Base-by-base conservation (phyloP, 2,329 filamentous ascomycete genomes). In the Neofusicoccum laricinum region DNA sequence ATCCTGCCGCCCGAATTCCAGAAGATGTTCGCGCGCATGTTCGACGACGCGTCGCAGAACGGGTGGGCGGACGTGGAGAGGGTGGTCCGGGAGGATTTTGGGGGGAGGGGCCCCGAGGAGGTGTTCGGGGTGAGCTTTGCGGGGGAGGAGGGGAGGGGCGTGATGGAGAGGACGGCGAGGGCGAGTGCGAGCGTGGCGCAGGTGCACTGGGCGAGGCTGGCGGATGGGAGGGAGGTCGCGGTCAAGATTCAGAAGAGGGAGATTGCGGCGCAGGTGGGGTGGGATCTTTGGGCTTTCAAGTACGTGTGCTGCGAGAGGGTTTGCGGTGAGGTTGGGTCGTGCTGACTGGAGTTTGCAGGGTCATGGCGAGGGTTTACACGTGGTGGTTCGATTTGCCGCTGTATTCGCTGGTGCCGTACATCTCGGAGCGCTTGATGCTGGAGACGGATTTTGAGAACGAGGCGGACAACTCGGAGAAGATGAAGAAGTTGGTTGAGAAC, bases 201-300 rank as follows among this genome's bases (percentile, higher is more conserved):
- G 79, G 95, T 99, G 1, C 95, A 98, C 75, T 97, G 94, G 93
- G 95, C 95, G 7, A 83, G 89, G 66, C 77, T 98, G 64, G 79
- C 87, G 2, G 94, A 98, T 78, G 95, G 95, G 0, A 84, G 92
- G 53, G 93, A 97, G 80, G 91, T 98, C 21, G 95, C 95, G 1
- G 86, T 99, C 74, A 99, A 99, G 81, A 89, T 99, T 4, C 95
- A 99, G 81, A 99, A 98, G 81, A 86, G 89, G 58, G 94, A 97
- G 82, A 98, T 99, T 74, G 88, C 86, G 19, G 88, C 90, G 73
- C 95, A 98, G 79, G 91, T 97, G 41, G 88, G 88, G 4, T 97
- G 93, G 93, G 95, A 99, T 82, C 77, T 99, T 61, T 97, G 93
- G 93, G 90, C 93, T 2, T 97, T 97, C 82, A 93, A 93, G 85